Evolutionary conservation across 1,139 yeast genomes (phyloP).

Genomic region (Saccharomyces hybrid): DNA sequence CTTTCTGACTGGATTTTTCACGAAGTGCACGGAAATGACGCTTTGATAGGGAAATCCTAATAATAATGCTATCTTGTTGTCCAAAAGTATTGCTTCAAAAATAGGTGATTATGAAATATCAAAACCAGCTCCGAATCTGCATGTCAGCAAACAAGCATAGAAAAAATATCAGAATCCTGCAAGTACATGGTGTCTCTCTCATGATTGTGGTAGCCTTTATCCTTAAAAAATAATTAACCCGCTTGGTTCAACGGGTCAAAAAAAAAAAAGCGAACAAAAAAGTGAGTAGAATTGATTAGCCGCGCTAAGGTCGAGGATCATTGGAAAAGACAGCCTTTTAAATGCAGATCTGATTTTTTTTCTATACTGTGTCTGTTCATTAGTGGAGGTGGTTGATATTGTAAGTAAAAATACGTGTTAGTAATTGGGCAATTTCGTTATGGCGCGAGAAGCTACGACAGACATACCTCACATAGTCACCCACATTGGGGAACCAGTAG

Average conservation of each 20-base stretch:
- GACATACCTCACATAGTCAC: conserved; percentile 11
- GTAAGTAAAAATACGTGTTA: neutral
- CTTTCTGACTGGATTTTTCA: neutral
- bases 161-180: neutral
- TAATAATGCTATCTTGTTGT: neutral
- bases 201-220: neutral
- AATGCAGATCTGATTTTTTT: neutral
- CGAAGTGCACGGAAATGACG: neutral
- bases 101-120: neutral
- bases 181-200: neutral
- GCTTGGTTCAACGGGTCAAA: neutral
- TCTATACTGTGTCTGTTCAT: neutral
- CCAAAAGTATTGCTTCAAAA: neutral
- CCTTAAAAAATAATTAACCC: neutral
- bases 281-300: neutral
- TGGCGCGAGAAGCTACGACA: neutral
- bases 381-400: neutral
- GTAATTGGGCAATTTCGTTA: neutral
- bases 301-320: neutral
- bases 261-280: neutral
- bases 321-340: neutral
- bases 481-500: conserved; percentile 12
- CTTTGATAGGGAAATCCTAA: neutral
- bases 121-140: neutral
- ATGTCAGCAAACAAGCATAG: neutral